Percentiles rank a stretch among this genome's conserved stretches.
phyloP scores from a whole-genome alignment of 805 yeast genomes.

The Pichia kluyveri region DNA sequence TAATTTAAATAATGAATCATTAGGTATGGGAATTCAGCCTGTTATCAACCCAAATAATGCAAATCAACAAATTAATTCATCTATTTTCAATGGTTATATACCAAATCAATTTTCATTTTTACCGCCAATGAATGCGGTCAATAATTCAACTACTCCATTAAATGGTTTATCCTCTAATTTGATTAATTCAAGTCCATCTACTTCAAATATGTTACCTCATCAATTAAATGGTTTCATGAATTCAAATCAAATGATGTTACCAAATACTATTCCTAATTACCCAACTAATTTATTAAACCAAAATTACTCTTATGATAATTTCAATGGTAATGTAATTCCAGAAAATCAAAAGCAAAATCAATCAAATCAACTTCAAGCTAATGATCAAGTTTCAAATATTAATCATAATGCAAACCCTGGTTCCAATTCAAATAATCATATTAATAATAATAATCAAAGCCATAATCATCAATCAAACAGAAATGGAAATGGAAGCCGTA shows the following conservation, averaged over 20 bases:
- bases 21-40: constrained; percentile 20
- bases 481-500: not conserved
- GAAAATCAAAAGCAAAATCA: not conserved
- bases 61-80: not conserved
- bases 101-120: constrained; percentile 6
- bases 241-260: not conserved
- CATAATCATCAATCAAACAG: not conserved
- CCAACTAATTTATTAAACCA: not conserved
- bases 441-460: not conserved
- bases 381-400: not conserved
- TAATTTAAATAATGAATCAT: constrained; percentile 22
- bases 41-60: not conserved
- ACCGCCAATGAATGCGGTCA: not conserved
- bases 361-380: not conserved
- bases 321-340: not conserved
- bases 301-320: not conserved
- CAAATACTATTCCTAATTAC: not conserved
- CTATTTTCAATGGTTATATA: constrained; percentile 3
- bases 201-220: constrained; percentile 3
- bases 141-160: constrained; percentile 1
- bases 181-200: constrained; percentile 1
- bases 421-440: not conserved
- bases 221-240: not conserved
- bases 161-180: not conserved
- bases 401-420: not conserved